phyloP scores from a whole-genome alignment of 2,329 filamentous ascomycete genomes.

The Dendrostoma leiphaemia region DNA sequence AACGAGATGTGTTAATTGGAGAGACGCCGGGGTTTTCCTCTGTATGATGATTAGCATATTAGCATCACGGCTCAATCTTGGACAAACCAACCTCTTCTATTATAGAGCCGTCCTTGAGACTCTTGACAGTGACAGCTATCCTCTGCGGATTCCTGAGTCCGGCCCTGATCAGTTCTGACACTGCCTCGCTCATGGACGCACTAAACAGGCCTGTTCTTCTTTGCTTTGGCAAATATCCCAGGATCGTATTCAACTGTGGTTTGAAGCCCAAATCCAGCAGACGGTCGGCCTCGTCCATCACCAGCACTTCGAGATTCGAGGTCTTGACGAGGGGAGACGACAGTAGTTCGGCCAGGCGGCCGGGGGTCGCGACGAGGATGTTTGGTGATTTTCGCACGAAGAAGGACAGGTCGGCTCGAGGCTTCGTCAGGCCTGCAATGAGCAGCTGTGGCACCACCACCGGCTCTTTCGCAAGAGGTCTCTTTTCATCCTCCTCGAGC shows the following conservation, averaged over 20 bases:
- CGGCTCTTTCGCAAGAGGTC: conserved; percentile 41
- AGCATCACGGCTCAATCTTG: too few species aligned
- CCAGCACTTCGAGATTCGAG: conserved; percentile 85
- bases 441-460: conserved; percentile 83
- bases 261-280: conserved; percentile 93
- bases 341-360: conserved; percentile 82
- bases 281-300: conserved; percentile 92
- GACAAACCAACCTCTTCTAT: conserved; percentile 55
- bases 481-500: conserved; percentile 49
- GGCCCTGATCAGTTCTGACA: conserved; percentile 88
- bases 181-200: conserved; percentile 92
- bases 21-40: conserved; percentile 82
- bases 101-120: conserved; percentile 60
- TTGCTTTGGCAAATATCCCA: conserved; percentile 85
- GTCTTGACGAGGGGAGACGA: conserved; percentile 85
- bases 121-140: conserved; percentile 89
- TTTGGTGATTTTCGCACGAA: conserved; percentile 87
- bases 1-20: conserved; percentile 86
- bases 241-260: conserved; percentile 81
- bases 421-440: conserved; percentile 74
- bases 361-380: conserved; percentile 85
- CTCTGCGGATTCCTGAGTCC: conserved; percentile 93
- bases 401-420: conserved; percentile 80
- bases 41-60: background rate
- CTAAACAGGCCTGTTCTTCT: conserved; percentile 91